phyloP scores from a whole-genome alignment of 495 filamentous ascomycete species.

The Tuber magnatum region DNA sequence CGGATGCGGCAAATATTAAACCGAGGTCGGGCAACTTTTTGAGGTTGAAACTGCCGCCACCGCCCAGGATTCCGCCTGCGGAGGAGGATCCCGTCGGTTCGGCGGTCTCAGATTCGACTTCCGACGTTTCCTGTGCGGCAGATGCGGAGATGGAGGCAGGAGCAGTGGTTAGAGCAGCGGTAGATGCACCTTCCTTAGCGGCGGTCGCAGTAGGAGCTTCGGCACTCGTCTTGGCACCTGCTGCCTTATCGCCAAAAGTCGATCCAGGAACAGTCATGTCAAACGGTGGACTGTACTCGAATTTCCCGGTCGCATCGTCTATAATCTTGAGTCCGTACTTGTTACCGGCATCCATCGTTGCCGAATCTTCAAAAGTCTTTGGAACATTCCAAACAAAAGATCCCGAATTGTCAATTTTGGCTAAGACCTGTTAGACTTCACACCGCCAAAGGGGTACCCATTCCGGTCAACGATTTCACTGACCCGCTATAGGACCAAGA shows the following conservation, averaged over 20 bases:
- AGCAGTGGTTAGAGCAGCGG: background rate
- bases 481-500: conserved; percentile 36
- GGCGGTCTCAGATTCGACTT: conserved; percentile 1
- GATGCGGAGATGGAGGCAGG: background rate
- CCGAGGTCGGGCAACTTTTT: conserved; percentile 25
- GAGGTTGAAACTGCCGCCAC: conserved; percentile 5
- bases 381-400: conserved; percentile 34
- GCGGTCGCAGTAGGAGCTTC: background rate
- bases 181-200: conserved; percentile 1
- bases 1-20: conserved; percentile 33
- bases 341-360: conserved; percentile 29
- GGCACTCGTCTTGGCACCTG: conserved; percentile 1
- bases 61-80: background rate
- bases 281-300: conserved; percentile 38
- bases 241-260: conserved; percentile 11
- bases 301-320: conserved; percentile 35
- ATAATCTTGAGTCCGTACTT: conserved; percentile 38
- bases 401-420: conserved; percentile 30
- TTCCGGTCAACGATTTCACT: conserved; percentile 7
- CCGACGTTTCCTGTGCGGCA: background rate
- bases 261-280: conserved; percentile 30
- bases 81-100: conserved; percentile 11
- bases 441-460: conserved; percentile 11
- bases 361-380: conserved; percentile 30
- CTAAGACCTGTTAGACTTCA: conserved; percentile 17